Evolutionary conservation across 805 yeast genomes (phyloP).

Genomic region (Kodamaea nitidulidarum): DNA sequence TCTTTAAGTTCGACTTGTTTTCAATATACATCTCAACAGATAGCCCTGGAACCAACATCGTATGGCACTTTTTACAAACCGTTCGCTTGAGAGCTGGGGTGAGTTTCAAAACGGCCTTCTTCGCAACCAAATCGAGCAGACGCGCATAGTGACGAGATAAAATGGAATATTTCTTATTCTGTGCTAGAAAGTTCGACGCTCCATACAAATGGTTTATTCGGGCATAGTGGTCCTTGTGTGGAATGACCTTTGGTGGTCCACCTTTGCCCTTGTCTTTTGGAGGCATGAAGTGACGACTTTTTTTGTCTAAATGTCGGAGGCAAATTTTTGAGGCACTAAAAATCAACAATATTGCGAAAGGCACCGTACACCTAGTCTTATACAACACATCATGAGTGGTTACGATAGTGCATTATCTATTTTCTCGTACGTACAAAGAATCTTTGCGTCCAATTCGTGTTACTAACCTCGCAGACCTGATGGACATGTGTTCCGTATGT

Average conservation of each 20-base stretch:
- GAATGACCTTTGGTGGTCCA: slow-evolving; percentile 36
- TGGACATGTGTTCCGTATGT: slow-evolving; percentile 93
- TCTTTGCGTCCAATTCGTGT: not conserved
- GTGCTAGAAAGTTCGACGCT: slow-evolving; percentile 41
- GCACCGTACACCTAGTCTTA: slow-evolving; percentile 1
- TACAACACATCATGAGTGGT: slow-evolving; percentile 66
- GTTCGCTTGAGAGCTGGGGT: slow-evolving; percentile 65
- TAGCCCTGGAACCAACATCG: slow-evolving; percentile 47
- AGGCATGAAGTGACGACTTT: slow-evolving; percentile 1
- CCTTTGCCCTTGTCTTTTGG: slow-evolving; percentile 5
- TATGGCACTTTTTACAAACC: slow-evolving; percentile 63
- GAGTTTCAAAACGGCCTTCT: slow-evolving; percentile 61
- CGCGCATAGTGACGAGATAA: slow-evolving; percentile 56
- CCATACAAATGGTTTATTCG: slow-evolving; percentile 59
- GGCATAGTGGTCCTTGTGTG: slow-evolving; percentile 56
- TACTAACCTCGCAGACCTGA: slow-evolving; percentile 71
- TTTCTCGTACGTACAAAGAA: slow-evolving; percentile 65
- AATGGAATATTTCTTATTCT: slow-evolving; percentile 25
- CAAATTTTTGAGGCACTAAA: slow-evolving; percentile 10
- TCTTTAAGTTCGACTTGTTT: slow-evolving; percentile 35
- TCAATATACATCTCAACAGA: slow-evolving; percentile 36
- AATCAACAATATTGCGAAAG: slow-evolving; percentile 5
- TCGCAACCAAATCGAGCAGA: slow-evolving; percentile 57
- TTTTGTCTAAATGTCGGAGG: slow-evolving; percentile 9
- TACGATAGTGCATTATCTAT: slow-evolving; percentile 98